Base-by-base conservation (phyloP, 768 basidiomycete species). In the Leccinum obscurum region DNA sequence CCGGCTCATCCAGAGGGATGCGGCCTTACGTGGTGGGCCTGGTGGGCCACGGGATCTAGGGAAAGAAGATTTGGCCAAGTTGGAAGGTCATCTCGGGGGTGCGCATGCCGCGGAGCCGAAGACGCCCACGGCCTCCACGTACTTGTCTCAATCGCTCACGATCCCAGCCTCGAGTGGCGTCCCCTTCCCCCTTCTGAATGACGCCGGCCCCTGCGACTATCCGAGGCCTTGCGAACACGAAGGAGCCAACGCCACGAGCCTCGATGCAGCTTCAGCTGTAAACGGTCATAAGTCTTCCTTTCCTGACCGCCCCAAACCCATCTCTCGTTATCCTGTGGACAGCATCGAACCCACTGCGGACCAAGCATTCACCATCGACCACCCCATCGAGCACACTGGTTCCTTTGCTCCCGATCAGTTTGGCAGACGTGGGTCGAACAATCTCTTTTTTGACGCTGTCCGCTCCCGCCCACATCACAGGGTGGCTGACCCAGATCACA, bases 391-490 rank as follows among this genome's bases (percentile, higher is more conserved):
- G 39, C 55, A 65, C 49, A n/a, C 52, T 48, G 56, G 60, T 26
- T n/a, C 59, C 17, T 58, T 61, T 15, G 9, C 49, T 53, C 17
- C 62, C 41, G 69, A 65, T 65, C 72, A 72, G 46, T 64, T 63
- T 55, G 72, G 71, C 44, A 71, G 76, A 48, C 76, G 72, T 39
- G 70, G 66, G 49, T 75, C 75, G 52, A 78, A 77, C 61, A 73
- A 76, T 55, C 62, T 77, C 15, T 67, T 76, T 56, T 79, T 78
- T 62, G 80, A 77, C 71, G 71, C 76, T 46, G 68, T 75, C 53
- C 66, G 64, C 55, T 58, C 68, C 20, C 72, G 68, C 24, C 14
- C 57, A 35, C 62, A 70, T 41, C 67, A 75, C 55, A 74, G 58
- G 58, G 57, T 56, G 54, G 60, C 55, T 56, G 70, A 72, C 55